Base-by-base conservation (phyloP, 306 rosid species). In the Prunus mira region DNA sequence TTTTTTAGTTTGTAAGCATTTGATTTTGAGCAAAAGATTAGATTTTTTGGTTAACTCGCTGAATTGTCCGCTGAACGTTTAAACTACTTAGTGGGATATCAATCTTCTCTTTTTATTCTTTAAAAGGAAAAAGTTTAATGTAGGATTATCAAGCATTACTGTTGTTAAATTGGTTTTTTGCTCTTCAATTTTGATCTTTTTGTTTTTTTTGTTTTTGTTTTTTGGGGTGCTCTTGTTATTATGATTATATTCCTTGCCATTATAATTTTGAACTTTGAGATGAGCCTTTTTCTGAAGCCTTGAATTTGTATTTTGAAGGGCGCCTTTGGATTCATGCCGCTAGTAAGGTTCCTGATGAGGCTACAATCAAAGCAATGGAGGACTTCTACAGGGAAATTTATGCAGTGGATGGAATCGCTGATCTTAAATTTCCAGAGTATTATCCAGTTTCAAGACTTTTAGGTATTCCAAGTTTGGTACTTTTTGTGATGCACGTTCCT, bases 271-370 rank as follows among this genome's bases (percentile, higher is more conserved):
- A 25, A 22, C 27, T 9, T 57, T 14, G 65, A 63, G 24, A 50
- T 72, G 32, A 17, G 2, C 45, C 3, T 66, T 17, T 25, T 50
- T 77, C 80, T 80, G 18, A 81, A 50, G 20, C 18, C 25, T 71
- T 38, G 58, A 64, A 51, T 78, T 70, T 79, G 18, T 52, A 32
- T 63, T 81, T 66, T 73, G 75, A 85, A 94, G 99, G 99, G 49
- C 98, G 97, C 71, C 85, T 95, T 55, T 92, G 98, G 99, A 92
- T 95, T 89, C 99, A 92, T 77, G 99, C 98, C 34, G 97, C 98
- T 1, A 71, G 98, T 84, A 92, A 92, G 82, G 99, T 92, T 72
- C 98, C 98, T 0, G 98, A 92, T 6, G 97, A 90, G 45, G 85
- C 93, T 17, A 95, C 99, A 12, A 89, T 95, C 82, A 88, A 88